These are phyloP conservation scores for Eutrema yunnanense DNA, from an alignment of 345 rosid species.

Conservation along the genomic window DNA sequence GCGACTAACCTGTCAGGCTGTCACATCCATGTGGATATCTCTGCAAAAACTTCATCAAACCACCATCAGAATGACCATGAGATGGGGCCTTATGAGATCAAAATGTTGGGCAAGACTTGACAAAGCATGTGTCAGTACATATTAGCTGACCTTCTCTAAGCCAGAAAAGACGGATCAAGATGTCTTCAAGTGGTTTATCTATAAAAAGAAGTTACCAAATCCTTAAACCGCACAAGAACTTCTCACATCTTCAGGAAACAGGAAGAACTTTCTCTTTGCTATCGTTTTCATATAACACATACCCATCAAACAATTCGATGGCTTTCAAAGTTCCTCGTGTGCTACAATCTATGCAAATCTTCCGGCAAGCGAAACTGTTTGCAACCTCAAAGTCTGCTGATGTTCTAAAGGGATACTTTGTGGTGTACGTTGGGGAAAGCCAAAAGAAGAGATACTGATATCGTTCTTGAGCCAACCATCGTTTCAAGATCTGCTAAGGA, in stretches of 20 bases:
- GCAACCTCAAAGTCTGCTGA: not conserved
- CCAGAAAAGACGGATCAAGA: not conserved
- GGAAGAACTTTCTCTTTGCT: not conserved
- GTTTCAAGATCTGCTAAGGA: slow-evolving; percentile 17
- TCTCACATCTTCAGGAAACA: not conserved
- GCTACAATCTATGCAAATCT: not conserved
- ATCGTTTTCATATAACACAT: not conserved
- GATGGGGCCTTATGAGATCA: slow-evolving; percentile 1
- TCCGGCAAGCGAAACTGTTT: not conserved
- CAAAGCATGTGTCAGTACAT: slow-evolving; percentile 2
- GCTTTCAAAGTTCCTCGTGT: not conserved
- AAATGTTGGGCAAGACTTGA: not conserved
- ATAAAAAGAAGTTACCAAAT: not conserved
- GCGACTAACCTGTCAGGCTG: not conserved
- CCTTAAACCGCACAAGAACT: not conserved
- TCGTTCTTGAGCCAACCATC: slow-evolving; percentile 28
- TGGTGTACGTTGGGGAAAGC: slow-evolving; percentile 23
- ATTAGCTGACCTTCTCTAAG: not conserved
- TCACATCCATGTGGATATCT: not conserved
- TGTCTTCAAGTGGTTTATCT: not conserved
- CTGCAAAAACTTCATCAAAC: not conserved
- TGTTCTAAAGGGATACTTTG: slow-evolving; percentile 29
- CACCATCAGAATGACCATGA: not conserved
- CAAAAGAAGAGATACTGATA: slow-evolving; percentile 9
- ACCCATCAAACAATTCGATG: not conserved